A percentile compares a stretch with the other conserved stretches of the same genome.
Conservation (phyloP, 257 asterid genomes). For the Penstemon eatonii region DNA sequence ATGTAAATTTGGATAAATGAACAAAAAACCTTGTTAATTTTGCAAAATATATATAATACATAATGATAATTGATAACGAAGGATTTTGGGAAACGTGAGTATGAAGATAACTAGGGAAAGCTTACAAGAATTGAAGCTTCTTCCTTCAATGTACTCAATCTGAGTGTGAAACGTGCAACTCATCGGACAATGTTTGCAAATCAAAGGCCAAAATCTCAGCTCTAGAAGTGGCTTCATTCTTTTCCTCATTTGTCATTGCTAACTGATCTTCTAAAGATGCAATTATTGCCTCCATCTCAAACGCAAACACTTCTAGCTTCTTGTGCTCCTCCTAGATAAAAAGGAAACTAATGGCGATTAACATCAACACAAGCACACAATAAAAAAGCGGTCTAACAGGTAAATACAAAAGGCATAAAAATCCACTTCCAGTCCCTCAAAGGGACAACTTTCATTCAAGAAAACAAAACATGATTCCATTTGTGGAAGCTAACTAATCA, state of each 20-base stretch:
- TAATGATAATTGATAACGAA: not conserved
- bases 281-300: constrained; percentile 84
- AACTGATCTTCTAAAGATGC: constrained; percentile 78
- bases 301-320: constrained; percentile 86
- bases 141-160: constrained; percentile 56
- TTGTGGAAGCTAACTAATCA: not conserved
- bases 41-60: constrained; percentile 3
- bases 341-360: constrained; percentile 5
- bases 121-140: constrained; percentile 77
- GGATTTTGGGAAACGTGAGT: constrained; percentile 11
- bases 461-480: not conserved
- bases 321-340: constrained; percentile 68
- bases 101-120: constrained; percentile 20
- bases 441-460: not conserved
- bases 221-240: constrained; percentile 54
- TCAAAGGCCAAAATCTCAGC: constrained; percentile 73
- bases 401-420: constrained; percentile 15
- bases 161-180: constrained; percentile 52
- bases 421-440: not conserved
- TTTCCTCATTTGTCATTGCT: constrained; percentile 49
- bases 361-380: constrained; percentile 5
- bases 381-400: not conserved
- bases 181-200: constrained; percentile 50
- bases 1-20: constrained; percentile 23
- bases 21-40: constrained; percentile 18